A percentile compares a stretch with the other conserved stretches of the same genome.
phyloP scores from a whole-genome alignment of 805 yeast genomes.

The Metschnikowia sp. region DNA sequence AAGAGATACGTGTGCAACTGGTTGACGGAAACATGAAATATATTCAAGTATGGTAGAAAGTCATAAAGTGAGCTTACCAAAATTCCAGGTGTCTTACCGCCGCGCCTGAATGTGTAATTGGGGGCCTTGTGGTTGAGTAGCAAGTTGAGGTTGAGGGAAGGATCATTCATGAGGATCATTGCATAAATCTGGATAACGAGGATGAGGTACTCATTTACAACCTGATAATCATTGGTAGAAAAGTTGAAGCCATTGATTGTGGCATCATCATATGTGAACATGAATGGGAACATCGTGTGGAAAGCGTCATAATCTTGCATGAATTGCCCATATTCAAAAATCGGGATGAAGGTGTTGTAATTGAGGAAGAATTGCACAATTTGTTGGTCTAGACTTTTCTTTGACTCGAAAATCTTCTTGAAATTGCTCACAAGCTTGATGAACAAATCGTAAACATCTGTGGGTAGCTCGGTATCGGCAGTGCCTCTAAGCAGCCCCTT shows the following conservation, averaged over 20 bases:
- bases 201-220: constrained; percentile 42
- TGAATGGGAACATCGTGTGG: constrained; percentile 47
- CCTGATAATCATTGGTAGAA: constrained; percentile 36
- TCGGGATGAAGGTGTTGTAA: constrained; percentile 52
- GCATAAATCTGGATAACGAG: constrained; percentile 48
- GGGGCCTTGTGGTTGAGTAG: constrained; percentile 38
- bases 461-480: constrained; percentile 26
- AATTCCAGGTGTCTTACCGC: constrained; percentile 8
- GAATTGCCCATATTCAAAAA: constrained; percentile 50
- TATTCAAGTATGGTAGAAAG: constrained; percentile 47
- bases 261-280: constrained; percentile 45
- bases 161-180: constrained; percentile 50
- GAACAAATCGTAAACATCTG: constrained; percentile 41
- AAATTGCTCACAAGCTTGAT: constrained; percentile 43
- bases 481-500: constrained; percentile 8
- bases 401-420: constrained; percentile 35
- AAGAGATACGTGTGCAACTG: constrained; percentile 51
- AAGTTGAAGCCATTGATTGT: constrained; percentile 48
- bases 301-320: constrained; percentile 50
- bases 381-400: constrained; percentile 44
- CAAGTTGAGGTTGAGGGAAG: constrained; percentile 40
- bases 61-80: constrained; percentile 39
- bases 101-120: constrained; percentile 18
- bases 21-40: constrained; percentile 43
- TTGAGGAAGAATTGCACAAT: constrained; percentile 48